These are phyloP conservation scores for Suillus luteus DNA, from an alignment of 768 basidiomycete genomes.

Conservation along the genomic window DNA sequence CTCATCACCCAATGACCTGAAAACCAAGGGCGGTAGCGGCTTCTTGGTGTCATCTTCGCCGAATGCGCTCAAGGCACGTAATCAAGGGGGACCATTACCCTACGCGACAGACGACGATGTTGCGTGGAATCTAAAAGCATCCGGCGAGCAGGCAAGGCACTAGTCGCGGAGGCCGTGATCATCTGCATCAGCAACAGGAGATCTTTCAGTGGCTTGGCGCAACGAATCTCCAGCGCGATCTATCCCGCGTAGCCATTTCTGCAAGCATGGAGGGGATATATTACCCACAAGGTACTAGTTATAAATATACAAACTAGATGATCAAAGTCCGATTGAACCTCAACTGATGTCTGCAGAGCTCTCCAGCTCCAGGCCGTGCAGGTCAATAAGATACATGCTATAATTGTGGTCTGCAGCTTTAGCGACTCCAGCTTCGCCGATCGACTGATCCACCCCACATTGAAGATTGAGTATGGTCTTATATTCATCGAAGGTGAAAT, in stretches of 20 bases:
- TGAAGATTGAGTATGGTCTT: constrained; percentile 88
- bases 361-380: constrained; percentile 77
- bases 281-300: constrained; percentile 14
- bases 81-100: constrained; percentile 23
- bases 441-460: constrained; percentile 76
- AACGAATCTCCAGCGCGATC: background rate
- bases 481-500: constrained; percentile 90
- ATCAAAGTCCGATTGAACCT: background rate
- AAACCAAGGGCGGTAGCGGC: constrained; percentile 4
- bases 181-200: background rate
- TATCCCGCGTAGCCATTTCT: background rate
- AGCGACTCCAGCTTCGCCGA: constrained; percentile 48
- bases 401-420: constrained; percentile 71
- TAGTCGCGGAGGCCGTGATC: background rate
- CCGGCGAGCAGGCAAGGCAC: background rate
- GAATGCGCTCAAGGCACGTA: constrained; percentile 29
- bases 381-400: constrained; percentile 86
- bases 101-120: constrained; percentile 33
- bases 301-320: constrained; percentile 13
- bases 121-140: constrained; percentile 34
- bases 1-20: constrained; percentile 6
- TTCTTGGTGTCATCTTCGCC: constrained; percentile 36
- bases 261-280: background rate
- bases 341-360: constrained; percentile 39
- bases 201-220: background rate